phyloP scores from a whole-genome alignment of 2,329 filamentous ascomycete species.

The Aspergillus sp. region DNA sequence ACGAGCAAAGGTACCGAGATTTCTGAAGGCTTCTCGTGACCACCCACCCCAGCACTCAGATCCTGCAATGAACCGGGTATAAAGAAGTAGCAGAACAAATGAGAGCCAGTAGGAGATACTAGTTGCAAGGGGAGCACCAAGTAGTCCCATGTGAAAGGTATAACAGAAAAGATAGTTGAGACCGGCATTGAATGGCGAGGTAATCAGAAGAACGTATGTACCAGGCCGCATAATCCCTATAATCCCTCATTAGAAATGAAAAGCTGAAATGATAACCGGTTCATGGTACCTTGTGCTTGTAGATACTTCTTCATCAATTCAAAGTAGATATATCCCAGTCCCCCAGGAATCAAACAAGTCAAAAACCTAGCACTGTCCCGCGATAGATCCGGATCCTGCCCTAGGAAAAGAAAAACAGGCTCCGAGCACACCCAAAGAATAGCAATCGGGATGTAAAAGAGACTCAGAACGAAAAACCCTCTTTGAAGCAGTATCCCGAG shows the following conservation, averaged over 20 bases:
- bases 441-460: constrained; percentile 69
- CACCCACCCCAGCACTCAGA: constrained; percentile 77
- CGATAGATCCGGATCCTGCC: constrained; percentile 74
- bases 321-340: constrained; percentile 82
- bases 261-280: neutral
- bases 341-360: constrained; percentile 69
- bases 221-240: constrained; percentile 59
- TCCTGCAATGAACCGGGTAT: constrained; percentile 66
- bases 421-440: constrained; percentile 72
- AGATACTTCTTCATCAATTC: constrained; percentile 65
- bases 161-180: constrained; percentile 69
- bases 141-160: constrained; percentile 63
- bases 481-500: constrained; percentile 75
- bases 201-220: constrained; percentile 59
- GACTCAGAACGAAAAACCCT: constrained; percentile 64
- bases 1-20: constrained; percentile 66
- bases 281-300: constrained; percentile 49
- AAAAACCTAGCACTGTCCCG: constrained; percentile 69
- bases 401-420: constrained; percentile 66
- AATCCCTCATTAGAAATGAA: neutral
- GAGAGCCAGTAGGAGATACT: constrained; percentile 83
- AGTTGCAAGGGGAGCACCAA: constrained; percentile 77
- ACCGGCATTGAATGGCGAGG: constrained; percentile 54
- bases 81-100: constrained; percentile 69
- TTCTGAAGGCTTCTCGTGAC: constrained; percentile 58